These are phyloP conservation scores for Suillus placidus DNA, from an alignment of 768 basidiomycete species.

Conservation along the genomic window DNA sequence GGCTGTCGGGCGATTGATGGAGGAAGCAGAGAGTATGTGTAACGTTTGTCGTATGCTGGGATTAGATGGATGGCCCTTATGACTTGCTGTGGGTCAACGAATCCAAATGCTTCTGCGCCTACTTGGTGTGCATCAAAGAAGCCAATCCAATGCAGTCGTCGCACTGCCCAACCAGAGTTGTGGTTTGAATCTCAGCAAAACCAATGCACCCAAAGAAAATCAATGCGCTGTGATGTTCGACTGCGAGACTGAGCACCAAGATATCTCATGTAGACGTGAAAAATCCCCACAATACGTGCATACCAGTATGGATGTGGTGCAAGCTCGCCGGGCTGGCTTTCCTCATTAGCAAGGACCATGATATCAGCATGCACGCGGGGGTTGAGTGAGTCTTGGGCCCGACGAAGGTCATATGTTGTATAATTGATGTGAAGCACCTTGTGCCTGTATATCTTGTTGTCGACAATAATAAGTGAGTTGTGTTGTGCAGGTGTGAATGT, in stretches of 20 bases:
- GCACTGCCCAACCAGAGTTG: conserved; percentile 26
- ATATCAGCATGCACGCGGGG: conserved; percentile 37
- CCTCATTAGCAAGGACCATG: conserved; percentile 33
- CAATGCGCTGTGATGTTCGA: conserved; percentile 32
- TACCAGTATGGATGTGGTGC: conserved; percentile 41
- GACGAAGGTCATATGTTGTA: conserved; percentile 33
- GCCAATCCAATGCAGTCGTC: conserved; percentile 40
- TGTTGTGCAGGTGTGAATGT: conserved; percentile 28
- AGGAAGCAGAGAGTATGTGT: conserved; percentile 15
- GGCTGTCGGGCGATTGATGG: conserved; percentile 14
- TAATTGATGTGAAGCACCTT: conserved; percentile 34
- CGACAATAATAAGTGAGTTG: conserved; percentile 22
- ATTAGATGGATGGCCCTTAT: conserved; percentile 45
- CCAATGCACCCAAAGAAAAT: conserved; percentile 48
- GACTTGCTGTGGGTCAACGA: conserved; percentile 45
- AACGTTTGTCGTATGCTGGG: conserved; percentile 39
- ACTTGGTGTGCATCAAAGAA: conserved; percentile 36
- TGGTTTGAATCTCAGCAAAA: conserved; percentile 31
- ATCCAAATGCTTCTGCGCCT: conserved; percentile 44
- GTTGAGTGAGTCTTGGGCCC: conserved; percentile 29
- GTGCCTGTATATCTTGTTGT: conserved; percentile 38
- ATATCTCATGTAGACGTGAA: conserved; percentile 24
- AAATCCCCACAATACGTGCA: conserved; percentile 37
- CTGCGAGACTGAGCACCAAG: conserved; percentile 16
- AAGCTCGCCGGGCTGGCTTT: conserved; percentile 15